phyloP scores from a whole-genome alignment of 352 stramenopile species.

The Pythium utonaiense region DNA sequence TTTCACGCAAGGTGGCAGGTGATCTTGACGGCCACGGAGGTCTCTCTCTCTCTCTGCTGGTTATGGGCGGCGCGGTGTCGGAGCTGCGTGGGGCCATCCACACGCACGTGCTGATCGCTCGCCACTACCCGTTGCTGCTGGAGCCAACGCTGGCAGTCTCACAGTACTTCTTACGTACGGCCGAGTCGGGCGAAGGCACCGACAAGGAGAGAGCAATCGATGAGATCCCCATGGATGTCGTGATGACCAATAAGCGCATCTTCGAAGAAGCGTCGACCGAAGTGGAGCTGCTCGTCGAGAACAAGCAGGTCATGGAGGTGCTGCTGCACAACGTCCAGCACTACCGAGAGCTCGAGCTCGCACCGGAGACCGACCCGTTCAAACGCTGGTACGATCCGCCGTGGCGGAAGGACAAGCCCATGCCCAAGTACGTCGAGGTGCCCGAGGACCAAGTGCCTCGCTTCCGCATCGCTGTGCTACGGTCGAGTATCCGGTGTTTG shows the following conservation, averaged over 20 bases:
- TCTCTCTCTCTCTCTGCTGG: too few species aligned
- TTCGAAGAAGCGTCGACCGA: slow-evolving; percentile 71
- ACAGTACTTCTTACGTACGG: slow-evolving; percentile 66
- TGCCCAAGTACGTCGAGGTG: slow-evolving; percentile 46
- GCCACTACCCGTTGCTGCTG: slow-evolving; percentile 54
- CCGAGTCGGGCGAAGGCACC: slow-evolving; percentile 61
- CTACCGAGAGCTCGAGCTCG: slow-evolving; percentile 37
- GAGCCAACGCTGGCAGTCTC: slow-evolving; percentile 54
- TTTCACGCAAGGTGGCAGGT: too few species aligned
- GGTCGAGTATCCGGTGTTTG: slow-evolving; percentile 51
- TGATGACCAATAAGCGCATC: slow-evolving; percentile 47
- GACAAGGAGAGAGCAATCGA: slow-evolving; percentile 45
- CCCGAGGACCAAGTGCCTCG: slow-evolving; percentile 39
- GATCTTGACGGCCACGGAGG: too few species aligned
- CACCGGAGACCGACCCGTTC: slow-evolving; percentile 54
- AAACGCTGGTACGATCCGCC: slow-evolving; percentile 54
- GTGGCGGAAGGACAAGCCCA: slow-evolving; percentile 42
- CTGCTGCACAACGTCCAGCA: slow-evolving; percentile 41
- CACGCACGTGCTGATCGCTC: slow-evolving; percentile 51
- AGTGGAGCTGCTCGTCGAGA: slow-evolving; percentile 64
- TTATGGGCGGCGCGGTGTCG: slow-evolving; percentile 72
- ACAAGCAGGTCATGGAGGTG: slow-evolving; percentile 37
- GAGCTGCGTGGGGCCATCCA: slow-evolving; percentile 66
- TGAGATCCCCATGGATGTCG: slow-evolving; percentile 46
- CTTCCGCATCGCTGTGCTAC: slow-evolving; percentile 52